Evolutionary conservation across 768 basidiomycete genomes (phyloP), one percentile per base, ranked within the genome.

Genomic region (Arthromyces matolae): DNA sequence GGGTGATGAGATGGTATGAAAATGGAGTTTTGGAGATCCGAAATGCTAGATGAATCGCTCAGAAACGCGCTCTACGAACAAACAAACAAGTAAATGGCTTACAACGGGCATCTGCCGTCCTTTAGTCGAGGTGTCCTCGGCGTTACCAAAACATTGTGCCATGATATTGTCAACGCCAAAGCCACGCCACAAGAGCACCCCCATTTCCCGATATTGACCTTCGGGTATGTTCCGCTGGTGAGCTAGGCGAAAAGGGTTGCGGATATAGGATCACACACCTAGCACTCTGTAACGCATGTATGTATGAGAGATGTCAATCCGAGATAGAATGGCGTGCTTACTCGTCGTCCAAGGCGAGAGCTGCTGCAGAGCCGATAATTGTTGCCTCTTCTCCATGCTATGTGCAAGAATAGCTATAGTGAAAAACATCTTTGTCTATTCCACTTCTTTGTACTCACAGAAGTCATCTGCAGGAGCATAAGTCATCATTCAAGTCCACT

Each of bases 41-140:
- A 93, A 92, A 60, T 97, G 93, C 80, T 92, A 23, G 19, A 31
- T 2, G 10, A 14, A n/a, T 50, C 51, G 45, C 39, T 41, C n/a
- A 31, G 54, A n/a, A 54, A 43, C 35, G 35, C 27, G 24, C 8
- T 27, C 10, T 10, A 37, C 31, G 12, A 34, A 36, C 33, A 10
- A 16, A 22, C 4, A 16, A 23, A 7, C 16, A 32, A n/a, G n/a
- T n/a, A n/a, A 39, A 32, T 25, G 19, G 63, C 77, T 47, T 75
- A 91, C 89, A 51, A 94, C 89, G 10, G 93, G 93, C 93, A 96
- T 95, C 61, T 94, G 91, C 28, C 89, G 77, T 14, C 93, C 93
- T 61, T 93, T 93, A 7, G 86, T 82, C 9, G 82, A 78, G 9
- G 64, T 75, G 63, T 97, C 93, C 51, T 89, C 80, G 56, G 81